These are phyloP conservation scores for Dactylella cylindrospora DNA, from an alignment of 2,329 filamentous ascomycete genomes.

Conservation along the genomic window DNA sequence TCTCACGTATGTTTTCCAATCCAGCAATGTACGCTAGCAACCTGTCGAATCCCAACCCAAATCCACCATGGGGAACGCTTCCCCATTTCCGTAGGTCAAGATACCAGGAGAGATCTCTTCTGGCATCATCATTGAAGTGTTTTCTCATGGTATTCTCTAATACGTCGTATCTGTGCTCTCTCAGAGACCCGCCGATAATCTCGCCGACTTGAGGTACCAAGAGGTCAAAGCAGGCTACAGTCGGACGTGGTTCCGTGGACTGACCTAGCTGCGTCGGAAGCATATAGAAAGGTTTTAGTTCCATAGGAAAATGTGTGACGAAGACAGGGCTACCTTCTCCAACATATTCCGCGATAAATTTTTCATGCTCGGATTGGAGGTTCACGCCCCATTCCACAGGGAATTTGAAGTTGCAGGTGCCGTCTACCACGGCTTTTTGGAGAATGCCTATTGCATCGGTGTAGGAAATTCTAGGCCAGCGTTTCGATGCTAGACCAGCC, in stretches of 20 bases:
- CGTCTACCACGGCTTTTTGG: constrained; percentile 59
- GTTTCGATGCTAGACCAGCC: constrained; percentile 62
- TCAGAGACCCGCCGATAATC: constrained; percentile 83
- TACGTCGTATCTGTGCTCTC: constrained; percentile 72
- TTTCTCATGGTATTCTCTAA: constrained; percentile 56
- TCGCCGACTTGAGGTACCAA: constrained; percentile 83
- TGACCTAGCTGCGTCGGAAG: constrained; percentile 55
- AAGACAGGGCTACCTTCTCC: constrained; percentile 71
- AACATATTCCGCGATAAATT: constrained; percentile 71
- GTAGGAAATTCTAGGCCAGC: constrained; percentile 84
- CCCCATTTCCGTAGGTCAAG: constrained; percentile 84
- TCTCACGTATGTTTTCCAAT: constrained; percentile 77
- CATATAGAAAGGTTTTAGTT: constrained; percentile 93
- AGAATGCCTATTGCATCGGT: constrained; percentile 72
- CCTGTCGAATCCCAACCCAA: constrained; percentile 86
- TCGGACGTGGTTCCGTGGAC: constrained; percentile 52
- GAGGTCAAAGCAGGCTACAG: constrained; percentile 87
- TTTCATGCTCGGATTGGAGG: constrained; percentile 89
- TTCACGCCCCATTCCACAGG: constrained; percentile 70
- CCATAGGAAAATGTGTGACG: constrained; percentile 86
- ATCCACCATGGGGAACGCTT: constrained; percentile 87
- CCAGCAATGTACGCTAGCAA: constrained; percentile 81
- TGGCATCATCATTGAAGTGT: constrained; percentile 52
- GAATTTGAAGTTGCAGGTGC: constrained; percentile 63
- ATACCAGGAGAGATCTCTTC: constrained; percentile 75